Percentiles rank a stretch among this genome's conserved stretches.
phyloP scores from a whole-genome alignment of 768 basidiomycete genomes.

The Boletus tomentosulus region DNA sequence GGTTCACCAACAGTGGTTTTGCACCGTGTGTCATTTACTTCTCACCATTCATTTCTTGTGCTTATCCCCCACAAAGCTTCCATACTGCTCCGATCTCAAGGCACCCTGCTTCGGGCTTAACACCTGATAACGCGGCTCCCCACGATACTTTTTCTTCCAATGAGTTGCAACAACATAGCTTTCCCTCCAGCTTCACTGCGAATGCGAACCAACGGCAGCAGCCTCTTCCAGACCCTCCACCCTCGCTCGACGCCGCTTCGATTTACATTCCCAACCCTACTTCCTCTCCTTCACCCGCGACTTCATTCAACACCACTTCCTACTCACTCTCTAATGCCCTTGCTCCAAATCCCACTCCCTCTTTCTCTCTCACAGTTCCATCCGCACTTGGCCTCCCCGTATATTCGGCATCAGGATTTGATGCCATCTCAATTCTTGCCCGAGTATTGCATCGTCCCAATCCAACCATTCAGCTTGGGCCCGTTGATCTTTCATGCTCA shows the following conservation, averaged over 20 bases:
- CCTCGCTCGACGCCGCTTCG: conserved; percentile 1
- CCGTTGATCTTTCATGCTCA: conserved; percentile 89
- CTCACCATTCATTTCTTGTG: not conserved
- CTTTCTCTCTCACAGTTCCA: conserved; percentile 21
- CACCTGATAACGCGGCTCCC: not conserved
- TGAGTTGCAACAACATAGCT: not conserved
- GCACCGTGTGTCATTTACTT: conserved; percentile 18
- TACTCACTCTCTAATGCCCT: conserved; percentile 3
- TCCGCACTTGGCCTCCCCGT: conserved; percentile 48
- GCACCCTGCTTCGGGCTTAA: conserved; percentile 3
- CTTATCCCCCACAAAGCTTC: conserved; percentile 24
- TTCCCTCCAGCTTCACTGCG: not conserved
- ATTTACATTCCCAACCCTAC: conserved; percentile 5
- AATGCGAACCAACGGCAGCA: conserved; percentile 6
- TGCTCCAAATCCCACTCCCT: not conserved
- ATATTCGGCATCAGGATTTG: conserved; percentile 90
- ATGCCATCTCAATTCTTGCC: conserved; percentile 77
- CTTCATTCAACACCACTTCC: conserved; percentile 4
- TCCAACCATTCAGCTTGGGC: conserved; percentile 76
- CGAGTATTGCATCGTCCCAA: conserved; percentile 71
- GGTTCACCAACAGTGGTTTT: conserved; percentile 51
- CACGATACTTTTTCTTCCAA: not conserved
- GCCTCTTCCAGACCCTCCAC: conserved; percentile 2
- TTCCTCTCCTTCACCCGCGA: not conserved
- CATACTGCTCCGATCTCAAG: conserved; percentile 16